Percentiles rank a stretch among this genome's conserved stretches.
These are phyloP conservation scores for Dioscorea alata DNA, from an alignment of 106 monocot species.

Conservation along the genomic window DNA sequence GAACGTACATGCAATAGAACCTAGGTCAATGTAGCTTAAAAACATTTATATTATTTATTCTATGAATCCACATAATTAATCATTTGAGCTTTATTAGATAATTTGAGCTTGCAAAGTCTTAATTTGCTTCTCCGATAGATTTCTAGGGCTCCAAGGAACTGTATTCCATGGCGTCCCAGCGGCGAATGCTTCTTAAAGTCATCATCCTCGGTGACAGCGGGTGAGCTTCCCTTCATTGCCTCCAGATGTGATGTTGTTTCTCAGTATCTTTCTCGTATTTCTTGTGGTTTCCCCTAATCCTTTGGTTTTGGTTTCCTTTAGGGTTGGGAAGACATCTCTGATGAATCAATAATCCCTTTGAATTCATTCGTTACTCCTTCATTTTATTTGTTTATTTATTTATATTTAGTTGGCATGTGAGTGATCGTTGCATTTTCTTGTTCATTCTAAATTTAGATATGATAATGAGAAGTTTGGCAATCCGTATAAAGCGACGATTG, in stretches of 20 bases:
- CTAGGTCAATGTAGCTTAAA: too few relatives aligned
- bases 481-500: constrained; percentile 78
- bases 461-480: constrained; percentile 52
- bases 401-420: not conserved
- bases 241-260: not conserved
- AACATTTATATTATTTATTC: too few relatives aligned
- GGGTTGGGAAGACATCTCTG: constrained; percentile 41
- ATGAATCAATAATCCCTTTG: constrained; percentile 32
- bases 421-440: not conserved
- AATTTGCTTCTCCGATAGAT: constrained; percentile 1
- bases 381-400: not conserved
- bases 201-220: constrained; percentile 99
- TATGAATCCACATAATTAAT: too few relatives aligned
- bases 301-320: constrained; percentile 1
- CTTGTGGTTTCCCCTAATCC: not conserved
- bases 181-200: constrained; percentile 95
- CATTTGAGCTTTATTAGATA: not conserved
- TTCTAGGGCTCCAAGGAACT: constrained; percentile 6
- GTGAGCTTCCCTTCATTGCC: constrained; percentile 23
- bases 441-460: constrained; percentile 14
- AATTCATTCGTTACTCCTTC: not conserved
- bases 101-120: not conserved
- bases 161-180: constrained; percentile 70
- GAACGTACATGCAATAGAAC: too few relatives aligned
- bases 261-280: not conserved